These are phyloP conservation scores for Scheffersomyces titani DNA, from an alignment of 1,139 yeast genomes.

Conservation along the genomic window DNA sequence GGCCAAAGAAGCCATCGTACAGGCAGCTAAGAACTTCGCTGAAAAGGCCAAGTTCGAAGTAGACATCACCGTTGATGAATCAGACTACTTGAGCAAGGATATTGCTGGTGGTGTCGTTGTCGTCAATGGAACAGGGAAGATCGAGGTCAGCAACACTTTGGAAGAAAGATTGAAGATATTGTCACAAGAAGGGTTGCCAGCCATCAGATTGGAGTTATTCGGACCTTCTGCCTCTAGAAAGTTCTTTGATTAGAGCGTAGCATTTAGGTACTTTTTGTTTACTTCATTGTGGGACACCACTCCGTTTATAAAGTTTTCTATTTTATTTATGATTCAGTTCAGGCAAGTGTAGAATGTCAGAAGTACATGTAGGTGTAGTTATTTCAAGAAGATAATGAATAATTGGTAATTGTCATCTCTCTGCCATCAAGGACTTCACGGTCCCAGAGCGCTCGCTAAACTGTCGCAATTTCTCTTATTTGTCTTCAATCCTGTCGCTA, in stretches of 20 bases:
- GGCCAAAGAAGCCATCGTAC: constrained; percentile 63
- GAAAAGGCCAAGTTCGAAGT: constrained; percentile 55
- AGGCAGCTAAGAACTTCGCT: constrained; percentile 65
- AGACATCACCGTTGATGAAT: constrained; percentile 55
- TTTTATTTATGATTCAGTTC: not conserved
- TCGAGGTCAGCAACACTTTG: constrained; percentile 87
- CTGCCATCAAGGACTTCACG: too few species aligned
- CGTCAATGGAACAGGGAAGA: constrained; percentile 71
- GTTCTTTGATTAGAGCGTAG: constrained; percentile 68
- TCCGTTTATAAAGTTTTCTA: not conserved
- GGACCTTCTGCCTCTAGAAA: constrained; percentile 87
- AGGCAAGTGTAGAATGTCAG: not conserved
- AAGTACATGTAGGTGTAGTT: too few species aligned
- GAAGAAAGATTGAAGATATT: constrained; percentile 89
- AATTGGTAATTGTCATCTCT: not conserved
- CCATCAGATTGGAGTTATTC: constrained; percentile 84
- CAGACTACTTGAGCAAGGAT: constrained; percentile 56
- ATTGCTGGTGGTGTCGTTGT: constrained; percentile 86
- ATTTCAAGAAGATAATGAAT: not conserved
- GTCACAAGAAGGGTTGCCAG: constrained; percentile 86
- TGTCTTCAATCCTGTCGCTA: not conserved
- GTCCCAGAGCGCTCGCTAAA: not conserved
- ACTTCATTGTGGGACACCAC: not conserved
- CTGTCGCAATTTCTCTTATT: not conserved
- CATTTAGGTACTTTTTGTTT: not conserved